Evolutionary conservation across 2,329 filamentous ascomycete species (phyloP), one percentile per base, ranked within the genome.

Genomic region (Epichloe gansuensis): DNA sequence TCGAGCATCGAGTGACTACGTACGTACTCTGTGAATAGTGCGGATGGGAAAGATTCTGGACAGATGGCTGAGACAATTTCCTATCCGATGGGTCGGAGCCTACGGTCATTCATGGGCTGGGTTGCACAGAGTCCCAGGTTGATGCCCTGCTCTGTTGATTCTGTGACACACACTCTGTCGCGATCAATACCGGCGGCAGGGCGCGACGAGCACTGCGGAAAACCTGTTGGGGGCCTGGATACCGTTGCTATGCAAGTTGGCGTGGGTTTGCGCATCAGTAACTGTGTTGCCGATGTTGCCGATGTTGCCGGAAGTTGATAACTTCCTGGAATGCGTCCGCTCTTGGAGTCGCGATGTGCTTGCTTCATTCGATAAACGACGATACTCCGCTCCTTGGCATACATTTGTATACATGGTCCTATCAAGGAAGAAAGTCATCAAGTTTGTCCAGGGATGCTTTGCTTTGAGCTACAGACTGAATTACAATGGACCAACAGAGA

Each of bases 21-120:
- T 17, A 12, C 35, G 39, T 27, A 17, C 1, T 47, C 23, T 7
- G 35, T 38, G 17, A 21, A n/a, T 9, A 27, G 21, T n/a, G 0
- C 48, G 38, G 17, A 43, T 43, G 48, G 39, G n/a, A 38, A 27
- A 25, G 27, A 36, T 12, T 17, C 12, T 36, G 21, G 48, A 36
- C 31, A 36, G n/a, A 35, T n/a, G 8, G 27, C 48, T 50, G 40
- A 36, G 48, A 50, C 48, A 50, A 39, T 44, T 49, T 27, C 31
- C 41, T 36, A 39, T 35, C 49, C 48, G 31, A 43, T 27, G 48
- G 31, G 31, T 44, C 17, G 48, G 40, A 41, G 39, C n/a, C 40
- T 42, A 42, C 40, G 40, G n/a, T 2, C 12, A 21, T 31, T 15
- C 39, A 41, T 17, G 47, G 36, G 36, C n/a, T 49, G 40, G 17